Evolutionary conservation across 768 basidiomycete species (phyloP), one percentile per base, ranked within the genome.

Genomic region (Chlorophyllum brunneum): DNA sequence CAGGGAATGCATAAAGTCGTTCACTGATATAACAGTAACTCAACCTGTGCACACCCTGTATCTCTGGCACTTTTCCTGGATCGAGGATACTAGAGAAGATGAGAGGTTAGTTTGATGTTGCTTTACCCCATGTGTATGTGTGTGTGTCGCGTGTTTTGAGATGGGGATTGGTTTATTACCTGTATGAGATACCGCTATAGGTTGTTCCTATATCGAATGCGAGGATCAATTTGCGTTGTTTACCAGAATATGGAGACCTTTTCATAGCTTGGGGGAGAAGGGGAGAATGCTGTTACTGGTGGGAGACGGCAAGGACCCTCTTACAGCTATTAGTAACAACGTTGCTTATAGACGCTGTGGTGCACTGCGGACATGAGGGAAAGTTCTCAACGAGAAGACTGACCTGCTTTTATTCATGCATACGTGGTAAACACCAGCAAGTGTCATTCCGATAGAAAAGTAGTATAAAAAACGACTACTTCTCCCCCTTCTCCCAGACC

Each of bases 401-500:
- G n/a, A n/a, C n/a, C n/a, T n/a, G n/a, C n/a, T n/a, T n/a, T n/a
- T n/a, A n/a, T n/a, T n/a, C n/a, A n/a, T n/a, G n/a, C n/a, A n/a
- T n/a, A n/a, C n/a, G n/a, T n/a, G n/a, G n/a, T n/a, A n/a, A n/a
- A n/a, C n/a, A n/a, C n/a, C n/a, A n/a, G n/a, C n/a, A n/a, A n/a
- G n/a, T n/a, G n/a, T n/a, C n/a, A n/a, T n/a, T n/a, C n/a, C n/a
- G n/a, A n/a, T n/a, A n/a, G n/a, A n/a, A n/a, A n/a, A n/a, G n/a
- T n/a, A n/a, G n/a, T n/a, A n/a, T n/a, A n/a, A n/a, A n/a, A n/a
- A n/a, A n/a, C n/a, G n/a, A n/a, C 41, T 26, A 5, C 8, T 15
- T 26, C 5, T n/a, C 11, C 22, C 24, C 39, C 27, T 18, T 29
- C 58, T 88, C 85, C 88, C 88, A 90, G 31, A 66, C 66, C 65